phyloP scores from a whole-genome alignment of 2,329 filamentous ascomycete species.

The Apiospora sp. region DNA sequence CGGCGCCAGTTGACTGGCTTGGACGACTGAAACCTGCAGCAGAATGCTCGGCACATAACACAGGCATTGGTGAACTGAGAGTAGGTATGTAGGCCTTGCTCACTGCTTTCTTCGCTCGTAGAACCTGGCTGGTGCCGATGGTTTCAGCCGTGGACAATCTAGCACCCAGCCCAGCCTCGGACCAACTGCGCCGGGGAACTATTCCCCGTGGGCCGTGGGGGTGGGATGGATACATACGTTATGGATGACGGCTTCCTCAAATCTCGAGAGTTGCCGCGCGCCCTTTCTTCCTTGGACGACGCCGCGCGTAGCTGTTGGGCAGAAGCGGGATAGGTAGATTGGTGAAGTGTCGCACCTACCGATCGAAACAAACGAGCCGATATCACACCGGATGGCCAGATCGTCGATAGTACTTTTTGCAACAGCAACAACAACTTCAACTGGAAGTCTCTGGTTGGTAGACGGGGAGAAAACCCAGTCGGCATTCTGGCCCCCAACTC shows the following conservation, averaged over 20 bases:
- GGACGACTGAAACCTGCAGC: constrained; percentile 11
- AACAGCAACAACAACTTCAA: neutral
- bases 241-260: neutral
- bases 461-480: neutral
- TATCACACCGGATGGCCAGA: constrained; percentile 1
- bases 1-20: neutral
- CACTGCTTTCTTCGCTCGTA: neutral
- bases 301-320: constrained; percentile 10
- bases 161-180: constrained; percentile 16
- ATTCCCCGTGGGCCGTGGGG: neutral
- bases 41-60: constrained; percentile 12
- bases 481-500: neutral
- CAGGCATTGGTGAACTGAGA: neutral
- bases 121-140: constrained; percentile 1
- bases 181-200: neutral
- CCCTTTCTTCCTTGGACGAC: neutral
- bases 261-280: neutral
- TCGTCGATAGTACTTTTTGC: neutral
- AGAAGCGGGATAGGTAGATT: neutral
- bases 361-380: neutral
- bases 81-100: neutral
- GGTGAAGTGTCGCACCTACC: neutral
- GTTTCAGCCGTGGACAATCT: constrained; percentile 13
- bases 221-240: neutral
- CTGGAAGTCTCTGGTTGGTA: neutral